Conservation (phyloP, 345 rosid species). For the Salix brachista region DNA sequence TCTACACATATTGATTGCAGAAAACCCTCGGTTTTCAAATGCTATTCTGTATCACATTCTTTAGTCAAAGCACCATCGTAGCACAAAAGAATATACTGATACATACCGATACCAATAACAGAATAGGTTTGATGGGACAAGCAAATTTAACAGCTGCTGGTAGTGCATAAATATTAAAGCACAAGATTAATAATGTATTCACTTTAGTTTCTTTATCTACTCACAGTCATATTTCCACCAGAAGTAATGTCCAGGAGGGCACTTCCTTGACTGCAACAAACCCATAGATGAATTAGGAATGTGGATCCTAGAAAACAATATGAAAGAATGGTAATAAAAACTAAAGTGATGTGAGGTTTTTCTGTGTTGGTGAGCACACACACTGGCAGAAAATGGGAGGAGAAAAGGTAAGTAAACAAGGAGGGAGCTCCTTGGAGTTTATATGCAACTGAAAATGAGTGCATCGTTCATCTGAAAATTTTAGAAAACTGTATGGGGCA, state of each 20-base stretch:
- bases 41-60: background rate
- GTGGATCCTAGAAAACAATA: slow-evolving; percentile 8
- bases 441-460: too few relatives aligned
- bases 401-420: too few relatives aligned
- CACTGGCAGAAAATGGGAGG: too few relatives aligned
- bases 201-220: slow-evolving; percentile 14
- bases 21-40: too few relatives aligned
- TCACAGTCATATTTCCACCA: slow-evolving; percentile 80
- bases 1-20: background rate
- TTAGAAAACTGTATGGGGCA: too few relatives aligned
- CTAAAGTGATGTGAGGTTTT: background rate
- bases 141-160: background rate
- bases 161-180: background rate
- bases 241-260: slow-evolving; percentile 57
- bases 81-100: background rate
- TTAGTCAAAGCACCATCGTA: background rate
- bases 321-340: background rate
- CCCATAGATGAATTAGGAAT: slow-evolving; percentile 8
- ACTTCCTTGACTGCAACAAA: slow-evolving; percentile 74
- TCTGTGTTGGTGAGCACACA: too few relatives aligned
- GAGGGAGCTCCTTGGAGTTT: too few relatives aligned
- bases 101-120: background rate
- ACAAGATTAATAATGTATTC: background rate
- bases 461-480: too few relatives aligned
- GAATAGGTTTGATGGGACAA: background rate